A percentile compares a stretch with the other conserved stretches of the same genome.
These are phyloP conservation scores for Astrephomene gubernaculifera DNA, from an alignment of 139 green algal species.

Conservation along the genomic window DNA sequence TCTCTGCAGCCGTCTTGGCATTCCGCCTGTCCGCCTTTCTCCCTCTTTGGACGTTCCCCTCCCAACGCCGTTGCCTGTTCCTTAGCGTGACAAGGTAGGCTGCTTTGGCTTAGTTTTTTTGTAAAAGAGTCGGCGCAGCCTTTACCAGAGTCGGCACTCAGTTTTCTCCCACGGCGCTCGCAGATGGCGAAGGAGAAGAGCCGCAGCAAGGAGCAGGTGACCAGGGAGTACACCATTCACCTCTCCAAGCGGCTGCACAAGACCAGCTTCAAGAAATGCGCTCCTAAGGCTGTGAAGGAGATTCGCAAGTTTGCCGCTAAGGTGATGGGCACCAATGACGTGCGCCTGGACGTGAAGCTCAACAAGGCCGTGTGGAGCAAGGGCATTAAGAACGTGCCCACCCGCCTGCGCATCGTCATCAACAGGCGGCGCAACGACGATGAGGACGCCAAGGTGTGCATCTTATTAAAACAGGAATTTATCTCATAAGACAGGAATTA, in stretches of 20 bases:
- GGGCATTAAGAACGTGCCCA: conserved; percentile 95
- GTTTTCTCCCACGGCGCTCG: neutral
- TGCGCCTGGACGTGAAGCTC: conserved; percentile 97
- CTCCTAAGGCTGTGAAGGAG: conserved; percentile 95
- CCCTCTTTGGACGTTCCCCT: conserved; percentile 15
- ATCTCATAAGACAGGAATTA: no score
- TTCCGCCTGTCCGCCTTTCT: neutral
- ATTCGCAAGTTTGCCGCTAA: conserved; percentile 97
- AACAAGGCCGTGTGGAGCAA: conserved; percentile 99
- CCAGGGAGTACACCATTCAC: conserved; percentile 99
- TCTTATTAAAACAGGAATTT: no score
- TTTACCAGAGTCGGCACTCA: neutral
- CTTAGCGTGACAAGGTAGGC: conserved; percentile 43
- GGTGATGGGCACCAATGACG: conserved; percentile 96
- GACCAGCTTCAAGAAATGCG: conserved; percentile 97
- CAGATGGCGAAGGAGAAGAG: conserved; percentile 78
- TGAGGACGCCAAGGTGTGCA: conserved; percentile 94
- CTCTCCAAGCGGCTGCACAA: conserved; percentile 94
- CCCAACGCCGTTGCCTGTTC: conserved; percentile 22
- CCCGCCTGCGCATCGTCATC: conserved; percentile 91
- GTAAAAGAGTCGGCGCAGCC: conserved; percentile 15
- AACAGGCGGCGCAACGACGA: conserved; percentile 96
- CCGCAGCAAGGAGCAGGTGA: conserved; percentile 84
- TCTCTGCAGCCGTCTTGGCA: neutral
- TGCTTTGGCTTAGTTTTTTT: neutral